Percentiles rank a stretch among this genome's conserved stretches.
phyloP scores from a whole-genome alignment of 306 rosid genomes.

The Vicia faba region DNA sequence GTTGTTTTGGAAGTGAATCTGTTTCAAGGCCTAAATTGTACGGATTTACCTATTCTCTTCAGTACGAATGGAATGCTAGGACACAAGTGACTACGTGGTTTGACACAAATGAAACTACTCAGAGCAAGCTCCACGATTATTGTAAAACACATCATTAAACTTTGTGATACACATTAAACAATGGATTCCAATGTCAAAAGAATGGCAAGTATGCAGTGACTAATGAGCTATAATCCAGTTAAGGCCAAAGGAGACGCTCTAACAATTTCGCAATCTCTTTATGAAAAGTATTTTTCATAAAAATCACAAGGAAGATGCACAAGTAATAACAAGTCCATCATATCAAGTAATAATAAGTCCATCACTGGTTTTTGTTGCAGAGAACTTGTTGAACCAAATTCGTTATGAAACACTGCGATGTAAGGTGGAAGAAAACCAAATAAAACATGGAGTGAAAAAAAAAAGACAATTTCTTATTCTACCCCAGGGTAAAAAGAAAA shows the following conservation, averaged over 20 bases:
- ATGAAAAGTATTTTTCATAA: slow-evolving; percentile 53
- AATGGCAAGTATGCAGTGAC: slow-evolving; percentile 89
- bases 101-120: slow-evolving; percentile 67
- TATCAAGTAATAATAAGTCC: too few species aligned
- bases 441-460: too few species aligned
- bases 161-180: slow-evolving; percentile 36
- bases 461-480: too few species aligned
- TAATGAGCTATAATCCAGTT: slow-evolving; percentile 64
- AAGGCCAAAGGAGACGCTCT: slow-evolving; percentile 72
- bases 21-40: too few species aligned
- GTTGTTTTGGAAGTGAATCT: too few species aligned
- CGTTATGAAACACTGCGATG: too few species aligned
- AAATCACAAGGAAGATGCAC: not conserved
- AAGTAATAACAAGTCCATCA: slow-evolving; percentile 10
- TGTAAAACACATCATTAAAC: slow-evolving; percentile 49
- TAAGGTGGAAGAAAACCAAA: too few species aligned
- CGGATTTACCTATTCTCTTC: slow-evolving; percentile 35
- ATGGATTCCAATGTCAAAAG: slow-evolving; percentile 81
- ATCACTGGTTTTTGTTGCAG: too few species aligned
- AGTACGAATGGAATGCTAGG: slow-evolving; percentile 98
- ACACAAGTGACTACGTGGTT: slow-evolving; percentile 95
- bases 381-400: too few species aligned
- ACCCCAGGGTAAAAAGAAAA: too few species aligned
- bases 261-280: slow-evolving; percentile 65
- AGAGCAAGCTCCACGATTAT: slow-evolving; percentile 89